Evolutionary conservation across 805 yeast genomes (phyloP).

Genomic region (Suhomyces sp.): DNA sequence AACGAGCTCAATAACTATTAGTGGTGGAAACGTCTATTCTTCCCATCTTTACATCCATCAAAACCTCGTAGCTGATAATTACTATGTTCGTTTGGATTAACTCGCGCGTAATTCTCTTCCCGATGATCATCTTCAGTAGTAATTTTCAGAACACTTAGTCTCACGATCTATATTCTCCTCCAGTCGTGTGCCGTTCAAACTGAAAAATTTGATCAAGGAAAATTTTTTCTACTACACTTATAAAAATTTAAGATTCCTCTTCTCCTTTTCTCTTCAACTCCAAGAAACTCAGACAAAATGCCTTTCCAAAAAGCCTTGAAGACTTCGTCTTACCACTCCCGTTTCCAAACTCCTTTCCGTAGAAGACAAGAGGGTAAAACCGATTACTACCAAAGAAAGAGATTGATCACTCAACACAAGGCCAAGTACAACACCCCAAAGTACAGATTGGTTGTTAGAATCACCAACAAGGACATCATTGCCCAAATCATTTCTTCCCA

Average conservation of each 20-base stretch:
- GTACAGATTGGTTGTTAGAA: conserved; percentile 99
- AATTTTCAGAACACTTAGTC: not conserved
- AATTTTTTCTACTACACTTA: conserved; percentile 8
- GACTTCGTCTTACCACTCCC: conserved; percentile 94
- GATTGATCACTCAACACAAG: conserved; percentile 99
- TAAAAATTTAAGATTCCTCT: conserved; percentile 5
- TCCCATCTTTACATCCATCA: no score
- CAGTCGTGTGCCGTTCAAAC: conserved; percentile 4
- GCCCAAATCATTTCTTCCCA: conserved; percentile 96
- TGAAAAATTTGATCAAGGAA: conserved; percentile 6
- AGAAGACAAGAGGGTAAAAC: conserved; percentile 99
- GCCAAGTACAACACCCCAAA: conserved; percentile 99
- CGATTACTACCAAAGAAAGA: conserved; percentile 99
- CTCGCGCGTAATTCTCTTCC: no score
- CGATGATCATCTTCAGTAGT: no score
- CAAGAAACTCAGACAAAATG: conserved; percentile 47
- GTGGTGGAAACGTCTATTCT: no score
- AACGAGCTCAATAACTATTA: no score
- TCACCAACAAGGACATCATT: conserved; percentile 99
- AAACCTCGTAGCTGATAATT: no score
- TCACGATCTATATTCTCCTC: not conserved
- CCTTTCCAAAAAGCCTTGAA: conserved; percentile 70
- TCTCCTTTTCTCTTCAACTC: conserved; percentile 4
- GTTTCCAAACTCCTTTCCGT: conserved; percentile 99
- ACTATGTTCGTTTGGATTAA: no score